Base-by-base conservation (phyloP, 108 stramenopile species). In the Cyclotella sp. region DNA sequence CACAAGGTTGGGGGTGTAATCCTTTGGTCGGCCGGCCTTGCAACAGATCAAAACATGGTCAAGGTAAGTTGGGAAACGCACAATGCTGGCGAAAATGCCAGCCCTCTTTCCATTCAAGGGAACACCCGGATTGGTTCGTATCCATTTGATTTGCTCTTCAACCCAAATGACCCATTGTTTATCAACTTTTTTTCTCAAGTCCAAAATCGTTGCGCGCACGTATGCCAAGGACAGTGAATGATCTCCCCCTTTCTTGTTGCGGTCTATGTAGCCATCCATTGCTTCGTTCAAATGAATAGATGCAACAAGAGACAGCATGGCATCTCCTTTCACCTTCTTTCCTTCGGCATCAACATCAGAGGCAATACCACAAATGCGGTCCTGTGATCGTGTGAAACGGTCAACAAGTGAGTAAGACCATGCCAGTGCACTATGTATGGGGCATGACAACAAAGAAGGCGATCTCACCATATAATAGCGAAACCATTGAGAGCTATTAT, bases 131-230 rank as follows among this genome's bases (percentile, higher is more conserved):
- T 90, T 85, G 0, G 85, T 75, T 34, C 89, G 84, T 47, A 96
- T 91, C 95, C 95, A 96, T 58, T 91, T 89, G 58, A 91, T 90
- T 77, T 96, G 91, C 51, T 89, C 89, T 57, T 96, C 93, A 12
- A 96, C 85, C 93, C 95, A 96, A 28, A 61, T 78, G 22, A 92
- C 92, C 95, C 95, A 96, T 64, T 92, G 90, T 64, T 91, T 93
- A 60, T 96, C 95, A 15, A 92, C 93, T 49, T 88, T 92, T 63
- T 93, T 92, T 45, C 93, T 75, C 63, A 96, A 68, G 28, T 92
- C 92, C 46, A 92, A 70, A 72, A 96, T 92, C 4, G 94, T 95
- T 13, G 94, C 94, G 21, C 94, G 88, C 19, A 93, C 92, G 62
- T 95, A 95, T 0, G 94, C 94, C 28, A 95, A 70, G 15, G 94